Percentiles rank a stretch among this genome's conserved stretches.
Conservation (phyloP, 176 grass and related monocot genomes). For the Cymbopogon citratus region DNA sequence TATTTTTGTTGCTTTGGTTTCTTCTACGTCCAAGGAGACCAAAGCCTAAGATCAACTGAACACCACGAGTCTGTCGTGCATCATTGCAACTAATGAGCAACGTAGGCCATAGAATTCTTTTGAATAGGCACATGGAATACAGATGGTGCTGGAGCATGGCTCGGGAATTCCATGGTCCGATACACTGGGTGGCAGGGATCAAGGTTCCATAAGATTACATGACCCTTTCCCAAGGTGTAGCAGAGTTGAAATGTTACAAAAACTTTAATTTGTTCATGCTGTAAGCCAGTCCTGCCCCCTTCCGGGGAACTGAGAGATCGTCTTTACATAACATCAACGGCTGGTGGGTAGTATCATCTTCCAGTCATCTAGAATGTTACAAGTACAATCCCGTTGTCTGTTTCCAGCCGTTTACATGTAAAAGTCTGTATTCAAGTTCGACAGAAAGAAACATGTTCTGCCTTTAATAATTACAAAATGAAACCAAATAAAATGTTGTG, state of each 20-base stretch:
- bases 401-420: background rate
- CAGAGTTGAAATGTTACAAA: background rate
- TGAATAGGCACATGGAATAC: conserved; percentile 10
- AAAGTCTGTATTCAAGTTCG: background rate
- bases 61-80: background rate
- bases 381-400: background rate
- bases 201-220: background rate
- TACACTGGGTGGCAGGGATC: background rate
- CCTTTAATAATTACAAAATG: background rate
- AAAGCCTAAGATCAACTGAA: conserved; percentile 97
- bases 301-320: background rate
- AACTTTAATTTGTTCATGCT: background rate
- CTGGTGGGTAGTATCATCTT: background rate
- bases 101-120: background rate
- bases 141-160: background rate
- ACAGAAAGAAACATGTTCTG: background rate
- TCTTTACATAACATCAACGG: background rate
- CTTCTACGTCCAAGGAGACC: conserved; percentile 73
- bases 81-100: background rate
- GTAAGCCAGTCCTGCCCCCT: background rate
- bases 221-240: background rate
- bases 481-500: background rate
- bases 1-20: conserved; percentile 90
- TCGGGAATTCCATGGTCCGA: background rate
- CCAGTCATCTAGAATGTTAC: background rate